phyloP scores from a whole-genome alignment of 75 land plant species.

The Picea glauca region DNA sequence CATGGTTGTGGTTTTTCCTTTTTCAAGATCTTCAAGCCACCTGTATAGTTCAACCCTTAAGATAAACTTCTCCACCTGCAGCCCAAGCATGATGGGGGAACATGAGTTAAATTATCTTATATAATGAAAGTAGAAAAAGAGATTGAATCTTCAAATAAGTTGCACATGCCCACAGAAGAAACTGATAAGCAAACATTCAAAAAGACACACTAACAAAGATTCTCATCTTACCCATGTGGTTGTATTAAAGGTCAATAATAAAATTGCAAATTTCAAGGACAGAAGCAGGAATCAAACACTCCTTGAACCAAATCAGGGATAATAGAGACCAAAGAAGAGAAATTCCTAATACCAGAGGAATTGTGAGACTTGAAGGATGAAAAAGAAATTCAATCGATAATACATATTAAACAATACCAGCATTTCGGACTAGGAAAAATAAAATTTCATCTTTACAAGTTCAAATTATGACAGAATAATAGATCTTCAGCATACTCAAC shows the following conservation, averaged over 20 bases:
- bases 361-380: neutral
- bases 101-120: neutral
- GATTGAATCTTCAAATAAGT: neutral
- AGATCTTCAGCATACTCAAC: no score
- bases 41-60: conserved; percentile 67
- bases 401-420: neutral
- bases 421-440: neutral
- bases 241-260: neutral
- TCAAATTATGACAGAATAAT: no score
- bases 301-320: neutral
- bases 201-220: neutral
- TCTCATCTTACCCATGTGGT: neutral
- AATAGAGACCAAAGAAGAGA: neutral
- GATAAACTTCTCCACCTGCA: conserved; percentile 81
- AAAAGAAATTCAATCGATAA: neutral
- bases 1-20: conserved; percentile 56
- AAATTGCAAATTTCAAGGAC: neutral
- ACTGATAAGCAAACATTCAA: neutral
- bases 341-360: neutral
- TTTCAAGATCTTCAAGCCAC: conserved; percentile 82
- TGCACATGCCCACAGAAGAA: neutral
- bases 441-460: neutral
- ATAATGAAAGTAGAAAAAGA: neutral
- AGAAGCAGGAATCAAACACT: neutral
- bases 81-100: neutral